A percentile compares a stretch with the other conserved stretches of the same genome.
These are phyloP conservation scores for Camellia granthamiana DNA, from an alignment of 148 eudicot genomes.

Conservation along the genomic window DNA sequence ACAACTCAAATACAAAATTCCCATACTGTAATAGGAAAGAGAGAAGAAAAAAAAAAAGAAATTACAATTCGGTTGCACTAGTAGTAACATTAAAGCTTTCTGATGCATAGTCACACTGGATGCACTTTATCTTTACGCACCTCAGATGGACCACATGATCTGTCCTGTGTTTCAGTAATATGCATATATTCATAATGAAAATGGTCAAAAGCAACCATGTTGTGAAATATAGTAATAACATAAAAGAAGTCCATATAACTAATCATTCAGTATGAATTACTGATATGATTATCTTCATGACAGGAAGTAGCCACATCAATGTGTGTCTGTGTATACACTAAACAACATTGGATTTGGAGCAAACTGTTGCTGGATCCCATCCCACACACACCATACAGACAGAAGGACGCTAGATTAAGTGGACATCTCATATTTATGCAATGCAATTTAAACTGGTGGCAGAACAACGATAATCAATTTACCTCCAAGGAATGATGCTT, in stretches of 20 bases:
- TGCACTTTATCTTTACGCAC: neutral
- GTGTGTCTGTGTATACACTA: no score
- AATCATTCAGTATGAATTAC: neutral
- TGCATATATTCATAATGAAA: neutral
- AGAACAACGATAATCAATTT: slow-evolving; percentile 14
- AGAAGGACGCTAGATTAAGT: neutral
- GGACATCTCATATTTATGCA: neutral
- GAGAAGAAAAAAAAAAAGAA: neutral
- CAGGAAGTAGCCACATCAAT: no score
- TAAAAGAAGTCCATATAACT: neutral
- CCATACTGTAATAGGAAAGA: neutral
- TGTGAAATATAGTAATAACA: neutral
- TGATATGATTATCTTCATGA: neutral
- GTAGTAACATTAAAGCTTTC: neutral
- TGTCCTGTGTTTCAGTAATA: slow-evolving; percentile 1
- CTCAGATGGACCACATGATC: neutral
- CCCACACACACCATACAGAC: neutral
- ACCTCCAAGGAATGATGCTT: slow-evolving; percentile 92
- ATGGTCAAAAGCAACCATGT: neutral
- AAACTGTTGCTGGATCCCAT: neutral
- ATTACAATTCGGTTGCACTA: neutral
- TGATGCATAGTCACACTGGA: no score
- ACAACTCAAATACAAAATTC: neutral
- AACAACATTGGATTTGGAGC: neutral
- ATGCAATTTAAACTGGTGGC: neutral